Conservation (phyloP, 768 basidiomycete genomes). For the Pleurotus djamor region DNA sequence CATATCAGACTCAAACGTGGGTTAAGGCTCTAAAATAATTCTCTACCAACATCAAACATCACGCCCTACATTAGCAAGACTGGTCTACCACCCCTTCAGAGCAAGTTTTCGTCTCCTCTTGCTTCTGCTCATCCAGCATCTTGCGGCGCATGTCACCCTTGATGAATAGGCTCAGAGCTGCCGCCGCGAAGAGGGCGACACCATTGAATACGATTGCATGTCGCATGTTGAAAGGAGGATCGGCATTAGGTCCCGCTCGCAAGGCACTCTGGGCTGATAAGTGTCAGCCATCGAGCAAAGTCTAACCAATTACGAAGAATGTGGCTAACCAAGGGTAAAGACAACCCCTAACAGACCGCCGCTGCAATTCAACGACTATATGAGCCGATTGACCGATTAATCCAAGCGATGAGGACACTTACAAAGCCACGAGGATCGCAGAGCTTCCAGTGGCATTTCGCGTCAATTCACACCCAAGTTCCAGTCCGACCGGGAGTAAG, state of each 20-base stretch:
- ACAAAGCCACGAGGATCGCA: constrained; percentile 76
- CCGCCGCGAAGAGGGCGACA: constrained; percentile 36
- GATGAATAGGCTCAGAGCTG: constrained; percentile 44
- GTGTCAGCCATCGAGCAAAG: too few species aligned
- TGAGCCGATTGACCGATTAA: constrained; percentile 5
- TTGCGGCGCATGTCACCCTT: constrained; percentile 64
- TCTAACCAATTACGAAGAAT: background rate
- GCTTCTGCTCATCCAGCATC: constrained; percentile 56
- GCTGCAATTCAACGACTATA: too few species aligned
- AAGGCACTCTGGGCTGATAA: constrained; percentile 68
- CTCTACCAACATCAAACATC: too few species aligned
- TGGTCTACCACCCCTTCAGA: too few species aligned
- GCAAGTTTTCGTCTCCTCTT: too few species aligned
- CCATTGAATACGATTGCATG: constrained; percentile 68
- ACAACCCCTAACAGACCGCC: constrained; percentile 64
- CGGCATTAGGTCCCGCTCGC: constrained; percentile 54
- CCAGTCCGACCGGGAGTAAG: constrained; percentile 74
- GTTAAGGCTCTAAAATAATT: too few species aligned
- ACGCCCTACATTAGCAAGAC: too few species aligned
- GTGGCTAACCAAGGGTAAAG: constrained; percentile 60
- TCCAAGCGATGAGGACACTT: constrained; percentile 19
- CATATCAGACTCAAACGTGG: too few species aligned
- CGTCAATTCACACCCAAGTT: constrained; percentile 79
- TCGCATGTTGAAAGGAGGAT: constrained; percentile 76
- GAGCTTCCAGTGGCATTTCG: constrained; percentile 78